phyloP scores from a whole-genome alignment of 371 early-diverging fungal species.

The Antonospora locustae region DNA sequence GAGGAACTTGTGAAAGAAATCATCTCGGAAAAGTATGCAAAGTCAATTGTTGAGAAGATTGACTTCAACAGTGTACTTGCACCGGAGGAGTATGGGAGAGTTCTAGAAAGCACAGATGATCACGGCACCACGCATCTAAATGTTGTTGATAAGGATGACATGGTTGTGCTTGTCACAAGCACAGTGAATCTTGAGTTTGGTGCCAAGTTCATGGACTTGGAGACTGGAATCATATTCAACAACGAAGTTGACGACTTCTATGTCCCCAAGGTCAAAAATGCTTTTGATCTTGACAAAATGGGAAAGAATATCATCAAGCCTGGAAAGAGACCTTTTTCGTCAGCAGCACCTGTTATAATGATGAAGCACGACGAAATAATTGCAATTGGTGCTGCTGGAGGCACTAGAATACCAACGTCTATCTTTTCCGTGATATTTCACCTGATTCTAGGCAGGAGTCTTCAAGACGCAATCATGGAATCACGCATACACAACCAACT shows the following conservation, averaged over 20 bases:
- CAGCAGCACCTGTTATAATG: slow-evolving; percentile 69
- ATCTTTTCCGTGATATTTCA: slow-evolving; percentile 66
- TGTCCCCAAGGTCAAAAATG: slow-evolving; percentile 66
- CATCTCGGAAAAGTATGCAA: slow-evolving; percentile 60
- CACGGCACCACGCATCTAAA: slow-evolving; percentile 93
- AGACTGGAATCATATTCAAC: slow-evolving; percentile 86
- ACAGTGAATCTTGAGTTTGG: slow-evolving; percentile 78
- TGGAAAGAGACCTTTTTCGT: slow-evolving; percentile 75
- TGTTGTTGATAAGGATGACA: slow-evolving; percentile 66
- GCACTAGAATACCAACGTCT: slow-evolving; percentile 73
- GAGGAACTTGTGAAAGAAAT: slow-evolving; percentile 52
- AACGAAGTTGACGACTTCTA: slow-evolving; percentile 94
- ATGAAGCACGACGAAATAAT: slow-evolving; percentile 61
- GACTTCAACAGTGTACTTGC: slow-evolving; percentile 12
- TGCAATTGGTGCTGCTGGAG: slow-evolving; percentile 71
- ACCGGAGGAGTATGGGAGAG: slow-evolving; percentile 33
- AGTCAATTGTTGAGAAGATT: slow-evolving; percentile 55
- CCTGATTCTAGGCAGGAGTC: slow-evolving; percentile 60
- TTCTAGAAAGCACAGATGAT: slow-evolving; percentile 59
- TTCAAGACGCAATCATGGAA: slow-evolving; percentile 62
- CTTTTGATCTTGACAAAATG: slow-evolving; percentile 67
- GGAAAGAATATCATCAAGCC: slow-evolving; percentile 68
- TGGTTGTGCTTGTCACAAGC: slow-evolving; percentile 73
- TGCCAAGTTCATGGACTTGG: slow-evolving; percentile 70
- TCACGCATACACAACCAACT: slow-evolving; percentile 83